These are phyloP conservation scores for Cadophora gregata DNA, from an alignment of 2,329 filamentous ascomycete species.

Conservation along the genomic window DNA sequence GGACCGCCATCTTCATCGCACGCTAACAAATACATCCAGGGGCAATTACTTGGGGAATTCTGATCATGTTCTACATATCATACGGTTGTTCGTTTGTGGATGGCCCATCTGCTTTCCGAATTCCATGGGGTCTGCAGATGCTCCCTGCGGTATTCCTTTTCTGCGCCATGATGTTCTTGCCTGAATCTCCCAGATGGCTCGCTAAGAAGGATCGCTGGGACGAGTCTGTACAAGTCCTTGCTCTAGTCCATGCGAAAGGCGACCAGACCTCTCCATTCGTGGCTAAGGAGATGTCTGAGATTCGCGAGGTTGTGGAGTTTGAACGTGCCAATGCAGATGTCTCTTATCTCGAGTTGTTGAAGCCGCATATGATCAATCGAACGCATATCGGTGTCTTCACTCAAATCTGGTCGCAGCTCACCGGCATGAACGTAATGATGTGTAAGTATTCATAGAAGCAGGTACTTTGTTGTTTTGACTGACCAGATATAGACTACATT, in stretches of 20 bases:
- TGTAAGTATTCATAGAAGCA: slow-evolving; percentile 56
- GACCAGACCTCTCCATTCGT: slow-evolving; percentile 71
- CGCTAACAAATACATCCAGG: slow-evolving; percentile 24
- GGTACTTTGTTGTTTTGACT: neutral
- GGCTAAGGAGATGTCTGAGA: slow-evolving; percentile 70
- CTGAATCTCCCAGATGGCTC: slow-evolving; percentile 68
- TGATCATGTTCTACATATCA: slow-evolving; percentile 74
- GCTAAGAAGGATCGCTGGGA: slow-evolving; percentile 67
- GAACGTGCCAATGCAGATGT: slow-evolving; percentile 73
- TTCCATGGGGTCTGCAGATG: slow-evolving; percentile 70
- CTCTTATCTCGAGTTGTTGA: slow-evolving; percentile 74
- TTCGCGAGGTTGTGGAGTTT: slow-evolving; percentile 78
- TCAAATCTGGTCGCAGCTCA: slow-evolving; percentile 79
- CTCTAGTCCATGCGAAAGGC: slow-evolving; percentile 65
- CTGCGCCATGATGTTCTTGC: slow-evolving; percentile 63
- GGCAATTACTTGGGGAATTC: slow-evolving; percentile 70
- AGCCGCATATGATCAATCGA: slow-evolving; percentile 75
- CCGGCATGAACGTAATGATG: slow-evolving; percentile 79
- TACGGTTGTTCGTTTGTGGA: slow-evolving; percentile 68
- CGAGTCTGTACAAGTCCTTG: slow-evolving; percentile 53
- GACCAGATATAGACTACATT: slow-evolving; percentile 53
- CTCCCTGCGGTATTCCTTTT: slow-evolving; percentile 64
- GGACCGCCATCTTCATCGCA: neutral
- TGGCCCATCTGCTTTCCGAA: slow-evolving; percentile 63
- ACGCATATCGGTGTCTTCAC: slow-evolving; percentile 74